Evolutionary conservation across 1,284 basidiomycete genomes (phyloP).

Genomic region (Moesziomyces globuligerus): DNA sequence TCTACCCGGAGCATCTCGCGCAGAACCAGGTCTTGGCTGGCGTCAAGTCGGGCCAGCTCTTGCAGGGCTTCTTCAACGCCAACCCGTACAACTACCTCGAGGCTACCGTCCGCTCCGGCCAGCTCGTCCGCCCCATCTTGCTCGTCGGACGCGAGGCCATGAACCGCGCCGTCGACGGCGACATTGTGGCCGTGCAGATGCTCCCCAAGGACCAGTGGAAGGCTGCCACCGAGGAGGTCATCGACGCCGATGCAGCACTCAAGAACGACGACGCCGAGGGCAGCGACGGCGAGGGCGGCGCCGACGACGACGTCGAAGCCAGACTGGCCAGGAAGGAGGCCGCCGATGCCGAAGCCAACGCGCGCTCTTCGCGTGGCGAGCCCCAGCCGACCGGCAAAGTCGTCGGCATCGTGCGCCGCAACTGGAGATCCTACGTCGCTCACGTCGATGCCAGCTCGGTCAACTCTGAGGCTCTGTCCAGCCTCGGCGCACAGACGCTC

Average conservation of each 20-base stretch:
- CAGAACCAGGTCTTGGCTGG: constrained; percentile 80
- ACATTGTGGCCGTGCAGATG: constrained; percentile 89
- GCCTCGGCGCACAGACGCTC: constrained; percentile 87
- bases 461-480: constrained; percentile 76
- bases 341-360: constrained; percentile 66
- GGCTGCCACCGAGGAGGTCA: constrained; percentile 87
- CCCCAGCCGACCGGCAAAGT: constrained; percentile 90
- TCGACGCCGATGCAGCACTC: constrained; percentile 81
- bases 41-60: constrained; percentile 82
- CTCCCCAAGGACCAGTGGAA: constrained; percentile 92
- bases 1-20: constrained; percentile 78
- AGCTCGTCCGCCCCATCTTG: constrained; percentile 81
- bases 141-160: constrained; percentile 90
- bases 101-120: constrained; percentile 82
- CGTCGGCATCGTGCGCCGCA: constrained; percentile 91
- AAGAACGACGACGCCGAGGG: constrained; percentile 85
- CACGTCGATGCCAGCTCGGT: constrained; percentile 92
- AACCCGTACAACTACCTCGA: constrained; percentile 94
- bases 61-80: constrained; percentile 94
- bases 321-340: constrained; percentile 42
- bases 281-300: constrained; percentile 67
- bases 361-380: constrained; percentile 70
- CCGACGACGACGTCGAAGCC: constrained; percentile 69
- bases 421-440: constrained; percentile 92
- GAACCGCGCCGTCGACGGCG: constrained; percentile 94